These are phyloP conservation scores for Lumnitzera racemosa DNA, from an alignment of 345 rosid genomes.

Conservation along the genomic window DNA sequence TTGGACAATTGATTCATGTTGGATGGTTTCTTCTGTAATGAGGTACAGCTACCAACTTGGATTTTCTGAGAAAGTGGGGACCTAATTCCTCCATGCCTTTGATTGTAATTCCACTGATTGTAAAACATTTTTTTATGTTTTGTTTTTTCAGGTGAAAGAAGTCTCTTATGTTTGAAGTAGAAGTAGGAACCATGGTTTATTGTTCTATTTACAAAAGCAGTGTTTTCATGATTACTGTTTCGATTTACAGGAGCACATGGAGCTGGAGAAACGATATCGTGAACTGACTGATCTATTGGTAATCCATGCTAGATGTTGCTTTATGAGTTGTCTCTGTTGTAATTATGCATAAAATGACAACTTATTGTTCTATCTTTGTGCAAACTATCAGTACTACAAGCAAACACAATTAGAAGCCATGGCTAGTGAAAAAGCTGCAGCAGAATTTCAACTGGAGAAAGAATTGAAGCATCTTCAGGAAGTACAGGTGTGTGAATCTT, in stretches of 20 bases:
- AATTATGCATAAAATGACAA: too few species aligned
- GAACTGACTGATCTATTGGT: slow-evolving; percentile 97
- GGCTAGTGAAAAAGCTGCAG: slow-evolving; percentile 99
- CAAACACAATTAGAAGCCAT: slow-evolving; percentile 97
- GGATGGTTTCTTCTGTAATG: too few species aligned
- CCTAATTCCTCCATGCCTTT: too few species aligned
- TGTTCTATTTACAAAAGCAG: too few species aligned
- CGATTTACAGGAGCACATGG: slow-evolving; percentile 81
- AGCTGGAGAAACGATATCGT: slow-evolving; percentile 96
- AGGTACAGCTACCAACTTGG: too few species aligned
- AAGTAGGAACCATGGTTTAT: too few species aligned
- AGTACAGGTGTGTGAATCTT: slow-evolving; percentile 53
- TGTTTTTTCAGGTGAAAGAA: too few species aligned
- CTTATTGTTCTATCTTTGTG: background rate
- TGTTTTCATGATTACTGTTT: background rate
- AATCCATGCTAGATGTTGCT: slow-evolving; percentile 21
- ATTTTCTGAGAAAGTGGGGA: too few species aligned
- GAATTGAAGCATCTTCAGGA: slow-evolving; percentile 81
- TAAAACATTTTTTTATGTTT: too few species aligned
- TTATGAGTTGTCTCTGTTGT: slow-evolving; percentile 5
- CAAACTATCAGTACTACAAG: slow-evolving; percentile 68
- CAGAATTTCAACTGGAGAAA: slow-evolving; percentile 96
- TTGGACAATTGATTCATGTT: too few species aligned
- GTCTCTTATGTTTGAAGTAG: too few species aligned
- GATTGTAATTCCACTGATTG: too few species aligned